A percentile compares a stretch with the other conserved stretches of the same genome.
Evolutionary conservation across 148 eudicot genomes (phyloP).

Genomic region (Rhododendron molle): DNA sequence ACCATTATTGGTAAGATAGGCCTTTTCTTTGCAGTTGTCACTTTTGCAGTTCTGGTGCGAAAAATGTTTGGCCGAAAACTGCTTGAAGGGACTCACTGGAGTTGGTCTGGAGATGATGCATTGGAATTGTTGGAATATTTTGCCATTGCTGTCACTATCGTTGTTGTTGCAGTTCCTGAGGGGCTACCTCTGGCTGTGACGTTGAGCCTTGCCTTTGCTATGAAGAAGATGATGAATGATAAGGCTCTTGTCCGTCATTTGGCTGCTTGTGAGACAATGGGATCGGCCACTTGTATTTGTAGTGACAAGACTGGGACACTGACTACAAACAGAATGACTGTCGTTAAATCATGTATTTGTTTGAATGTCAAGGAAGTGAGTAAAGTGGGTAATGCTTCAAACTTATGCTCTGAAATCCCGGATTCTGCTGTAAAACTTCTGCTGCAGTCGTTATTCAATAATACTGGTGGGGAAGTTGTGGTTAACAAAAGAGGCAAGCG

Average conservation of each 20-base stretch:
- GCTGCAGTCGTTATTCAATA: constrained; percentile 72
- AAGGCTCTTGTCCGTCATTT: constrained; percentile 90
- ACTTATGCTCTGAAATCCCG: constrained; percentile 49
- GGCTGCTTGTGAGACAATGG: constrained; percentile 99
- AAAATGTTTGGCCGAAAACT: constrained; percentile 60
- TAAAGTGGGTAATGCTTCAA: constrained; percentile 28
- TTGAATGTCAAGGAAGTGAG: constrained; percentile 52
- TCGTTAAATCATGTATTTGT: constrained; percentile 83
- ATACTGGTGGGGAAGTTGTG: constrained; percentile 93
- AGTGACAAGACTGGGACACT: constrained; percentile 98
- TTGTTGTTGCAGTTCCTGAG: constrained; percentile 98
- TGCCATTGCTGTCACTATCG: constrained; percentile 90
- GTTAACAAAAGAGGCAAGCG: constrained; percentile 57
- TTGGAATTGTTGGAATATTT: constrained; percentile 73
- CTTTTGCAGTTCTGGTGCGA: constrained; percentile 80
- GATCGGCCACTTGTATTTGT: constrained; percentile 87
- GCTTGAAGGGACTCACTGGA: constrained; percentile 49
- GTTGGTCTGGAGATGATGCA: constrained; percentile 86
- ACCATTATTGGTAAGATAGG: constrained; percentile 95
- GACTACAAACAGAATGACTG: constrained; percentile 92
- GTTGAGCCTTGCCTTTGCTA: constrained; percentile 89
- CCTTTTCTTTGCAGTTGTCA: constrained; percentile 81
- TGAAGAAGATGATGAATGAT: constrained; percentile 99
- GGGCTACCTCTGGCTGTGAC: constrained; percentile 95
- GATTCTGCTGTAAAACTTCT: constrained; percentile 53